A percentile compares a stretch with the other conserved stretches of the same genome.
Conservation (phyloP, 1,284 basidiomycete genomes). For the Ganoderma multipileum region DNA sequence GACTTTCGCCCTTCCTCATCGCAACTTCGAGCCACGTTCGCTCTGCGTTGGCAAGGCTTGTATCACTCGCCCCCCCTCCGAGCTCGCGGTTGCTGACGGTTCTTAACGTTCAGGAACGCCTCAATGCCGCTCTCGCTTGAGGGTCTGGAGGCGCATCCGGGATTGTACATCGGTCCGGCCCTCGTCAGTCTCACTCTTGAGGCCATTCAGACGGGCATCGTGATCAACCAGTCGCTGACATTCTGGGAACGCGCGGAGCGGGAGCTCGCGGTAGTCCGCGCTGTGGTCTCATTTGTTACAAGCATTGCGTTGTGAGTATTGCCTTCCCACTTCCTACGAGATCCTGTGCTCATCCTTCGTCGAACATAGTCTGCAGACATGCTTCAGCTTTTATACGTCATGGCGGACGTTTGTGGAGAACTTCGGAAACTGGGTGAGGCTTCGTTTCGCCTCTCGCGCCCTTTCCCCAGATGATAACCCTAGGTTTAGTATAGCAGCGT, state of each 20-base stretch:
- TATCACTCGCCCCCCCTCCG: not conserved
- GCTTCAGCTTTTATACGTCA: slow-evolving; percentile 34
- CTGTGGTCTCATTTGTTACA: slow-evolving; percentile 34
- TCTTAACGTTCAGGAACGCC: not conserved
- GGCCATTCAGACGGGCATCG: slow-evolving; percentile 37
- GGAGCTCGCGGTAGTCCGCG: slow-evolving; percentile 32
- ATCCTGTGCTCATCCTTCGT: not conserved
- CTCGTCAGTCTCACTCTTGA: slow-evolving; percentile 37
- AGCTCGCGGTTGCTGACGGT: not conserved
- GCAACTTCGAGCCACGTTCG: slow-evolving; percentile 10
- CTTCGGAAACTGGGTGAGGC: slow-evolving; percentile 37
- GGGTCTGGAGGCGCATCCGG: slow-evolving; percentile 33
- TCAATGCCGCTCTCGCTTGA: slow-evolving; percentile 20
- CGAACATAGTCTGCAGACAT: slow-evolving; percentile 35
- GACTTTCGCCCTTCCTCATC: slow-evolving; percentile 23
- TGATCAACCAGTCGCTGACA: slow-evolving; percentile 39
- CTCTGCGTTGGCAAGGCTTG: slow-evolving; percentile 6
- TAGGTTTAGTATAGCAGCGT: slow-evolving; percentile 27
- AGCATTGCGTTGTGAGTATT: slow-evolving; percentile 35
- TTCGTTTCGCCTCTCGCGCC: too few relatives aligned
- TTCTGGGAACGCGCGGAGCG: slow-evolving; percentile 38
- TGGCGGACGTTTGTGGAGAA: slow-evolving; percentile 36
- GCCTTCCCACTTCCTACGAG: not conserved
- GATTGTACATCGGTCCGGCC: slow-evolving; percentile 36
- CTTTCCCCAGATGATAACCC: not conserved